These are phyloP conservation scores for Cordyceps pruinosa DNA, from an alignment of 2,329 filamentous ascomycete genomes.

Conservation along the genomic window DNA sequence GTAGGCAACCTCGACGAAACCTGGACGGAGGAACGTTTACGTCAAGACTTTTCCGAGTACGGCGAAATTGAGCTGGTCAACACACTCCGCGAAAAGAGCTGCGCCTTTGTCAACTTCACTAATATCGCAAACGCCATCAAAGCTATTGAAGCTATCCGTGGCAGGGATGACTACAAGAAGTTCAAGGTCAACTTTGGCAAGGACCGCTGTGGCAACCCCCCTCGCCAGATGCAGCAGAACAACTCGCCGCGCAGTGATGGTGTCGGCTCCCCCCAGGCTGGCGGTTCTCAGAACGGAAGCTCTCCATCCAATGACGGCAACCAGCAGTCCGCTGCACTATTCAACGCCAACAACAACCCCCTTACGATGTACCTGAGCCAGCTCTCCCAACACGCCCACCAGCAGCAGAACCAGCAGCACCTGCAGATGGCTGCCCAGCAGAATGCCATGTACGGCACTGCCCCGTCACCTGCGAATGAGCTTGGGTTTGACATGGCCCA, in stretches of 20 bases:
- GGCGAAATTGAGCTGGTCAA: slow-evolving; percentile 98
- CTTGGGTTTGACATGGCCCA: slow-evolving; percentile 52
- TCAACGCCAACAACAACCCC: slow-evolving; percentile 81
- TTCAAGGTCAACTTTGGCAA: slow-evolving; percentile 99
- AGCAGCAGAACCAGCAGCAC: slow-evolving; percentile 69
- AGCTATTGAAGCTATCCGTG: slow-evolving; percentile 91
- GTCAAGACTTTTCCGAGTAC: slow-evolving; percentile 94
- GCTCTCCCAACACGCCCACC: slow-evolving; percentile 63
- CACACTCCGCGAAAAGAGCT: slow-evolving; percentile 95
- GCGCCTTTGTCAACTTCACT: slow-evolving; percentile 98
- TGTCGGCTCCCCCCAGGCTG: slow-evolving; percentile 49
- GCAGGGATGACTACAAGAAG: slow-evolving; percentile 91
- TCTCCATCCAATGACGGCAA: slow-evolving; percentile 48
- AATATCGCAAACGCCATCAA: slow-evolving; percentile 99
- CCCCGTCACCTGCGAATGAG: slow-evolving; percentile 52
- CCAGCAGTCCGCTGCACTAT: slow-evolving; percentile 63
- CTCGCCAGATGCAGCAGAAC: slow-evolving; percentile 68
- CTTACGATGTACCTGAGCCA: slow-evolving; percentile 90
- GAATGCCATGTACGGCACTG: slow-evolving; percentile 71
- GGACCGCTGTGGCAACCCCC: slow-evolving; percentile 93
- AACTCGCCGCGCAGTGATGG: slow-evolving; percentile 62
- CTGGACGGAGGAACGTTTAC: slow-evolving; percentile 91
- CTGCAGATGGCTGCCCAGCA: slow-evolving; percentile 69
- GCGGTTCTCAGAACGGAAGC: slow-evolving; percentile 53
- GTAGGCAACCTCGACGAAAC: slow-evolving; percentile 95